phyloP scores from a whole-genome alignment of 2,329 filamentous ascomycete genomes.

The Neofusicoccum kwambonambiense region DNA sequence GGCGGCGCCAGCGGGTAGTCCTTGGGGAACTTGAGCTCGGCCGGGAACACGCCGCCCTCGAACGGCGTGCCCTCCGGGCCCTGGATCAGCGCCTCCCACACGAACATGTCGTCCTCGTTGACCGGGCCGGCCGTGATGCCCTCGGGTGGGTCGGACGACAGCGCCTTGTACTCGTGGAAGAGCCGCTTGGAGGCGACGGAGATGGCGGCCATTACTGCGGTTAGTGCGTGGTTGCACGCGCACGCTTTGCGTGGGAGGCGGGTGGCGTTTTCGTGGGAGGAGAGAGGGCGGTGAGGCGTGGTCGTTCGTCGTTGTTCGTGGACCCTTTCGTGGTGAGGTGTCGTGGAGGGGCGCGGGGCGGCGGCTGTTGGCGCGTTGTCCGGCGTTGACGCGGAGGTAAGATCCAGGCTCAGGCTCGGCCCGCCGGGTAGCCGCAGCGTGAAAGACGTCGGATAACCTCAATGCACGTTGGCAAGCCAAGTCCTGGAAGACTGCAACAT shows the following conservation, averaged over 20 bases:
- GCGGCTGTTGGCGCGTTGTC: background rate
- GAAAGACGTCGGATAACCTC: background rate
- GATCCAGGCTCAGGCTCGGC: background rate
- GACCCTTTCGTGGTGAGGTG: background rate
- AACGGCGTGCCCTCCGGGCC: conserved; percentile 95
- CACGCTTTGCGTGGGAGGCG: background rate
- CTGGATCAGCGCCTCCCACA: conserved; percentile 96
- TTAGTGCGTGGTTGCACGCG: background rate
- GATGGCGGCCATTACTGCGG: conserved; percentile 41
- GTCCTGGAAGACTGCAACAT: background rate
- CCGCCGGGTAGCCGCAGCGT: background rate
- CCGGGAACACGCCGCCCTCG: conserved; percentile 91
- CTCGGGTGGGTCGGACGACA: conserved; percentile 93
- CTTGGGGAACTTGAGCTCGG: conserved; percentile 75
- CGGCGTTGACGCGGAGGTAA: conserved; percentile 8
- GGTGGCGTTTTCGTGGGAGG: background rate
- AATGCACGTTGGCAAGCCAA: too few species aligned
- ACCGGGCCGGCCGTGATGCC: conserved; percentile 94
- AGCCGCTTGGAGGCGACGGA: conserved; percentile 70
- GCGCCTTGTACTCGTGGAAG: conserved; percentile 91
- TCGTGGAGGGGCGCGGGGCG: conserved; percentile 1
- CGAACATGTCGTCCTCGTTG: conserved; percentile 89
- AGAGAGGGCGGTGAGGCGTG: too few species aligned
- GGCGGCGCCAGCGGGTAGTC: conserved; percentile 88
- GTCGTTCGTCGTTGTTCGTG: too few species aligned